Conservation (phyloP, 1,139 yeast genomes). For the Tardiomyces digboiensis region DNA sequence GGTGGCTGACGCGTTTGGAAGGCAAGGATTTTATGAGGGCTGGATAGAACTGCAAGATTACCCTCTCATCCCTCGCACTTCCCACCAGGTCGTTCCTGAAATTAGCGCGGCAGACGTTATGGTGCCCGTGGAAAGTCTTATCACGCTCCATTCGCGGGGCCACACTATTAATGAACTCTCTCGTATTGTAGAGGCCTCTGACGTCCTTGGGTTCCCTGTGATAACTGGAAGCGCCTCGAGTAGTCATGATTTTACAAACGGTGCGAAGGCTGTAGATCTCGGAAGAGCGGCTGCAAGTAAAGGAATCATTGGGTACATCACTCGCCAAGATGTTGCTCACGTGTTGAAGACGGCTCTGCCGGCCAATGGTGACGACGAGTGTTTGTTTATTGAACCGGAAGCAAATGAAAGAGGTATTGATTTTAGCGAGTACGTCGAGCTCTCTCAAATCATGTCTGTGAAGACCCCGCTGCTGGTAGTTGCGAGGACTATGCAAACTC, state of each 20-base stretch:
- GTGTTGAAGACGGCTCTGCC: background rate
- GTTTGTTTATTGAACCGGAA: background rate
- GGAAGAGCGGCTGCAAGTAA: background rate
- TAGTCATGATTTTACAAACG: background rate
- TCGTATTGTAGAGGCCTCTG: background rate
- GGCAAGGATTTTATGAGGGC: conserved; percentile 32
- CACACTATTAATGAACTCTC: conserved; percentile 1
- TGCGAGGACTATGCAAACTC: background rate
- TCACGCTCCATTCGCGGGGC: conserved; percentile 1
- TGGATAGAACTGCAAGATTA: conserved; percentile 24
- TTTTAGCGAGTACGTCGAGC: background rate
- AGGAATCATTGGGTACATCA: background rate
- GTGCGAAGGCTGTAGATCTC: background rate
- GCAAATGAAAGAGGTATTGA: background rate
- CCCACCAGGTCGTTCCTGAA: conserved; percentile 3
- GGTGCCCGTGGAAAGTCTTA: conserved; percentile 1
- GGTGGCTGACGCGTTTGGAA: conserved; percentile 34
- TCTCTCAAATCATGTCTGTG: background rate
- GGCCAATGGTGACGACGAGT: background rate
- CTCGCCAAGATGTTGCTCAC: background rate
- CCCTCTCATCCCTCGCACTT: background rate
- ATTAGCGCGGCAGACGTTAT: conserved; percentile 4
- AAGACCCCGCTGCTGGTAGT: background rate
- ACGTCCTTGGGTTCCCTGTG: background rate
- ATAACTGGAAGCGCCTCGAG: background rate